phyloP scores from a whole-genome alignment of 768 basidiomycete species.

The Boletus pseudo-olivaceus region DNA sequence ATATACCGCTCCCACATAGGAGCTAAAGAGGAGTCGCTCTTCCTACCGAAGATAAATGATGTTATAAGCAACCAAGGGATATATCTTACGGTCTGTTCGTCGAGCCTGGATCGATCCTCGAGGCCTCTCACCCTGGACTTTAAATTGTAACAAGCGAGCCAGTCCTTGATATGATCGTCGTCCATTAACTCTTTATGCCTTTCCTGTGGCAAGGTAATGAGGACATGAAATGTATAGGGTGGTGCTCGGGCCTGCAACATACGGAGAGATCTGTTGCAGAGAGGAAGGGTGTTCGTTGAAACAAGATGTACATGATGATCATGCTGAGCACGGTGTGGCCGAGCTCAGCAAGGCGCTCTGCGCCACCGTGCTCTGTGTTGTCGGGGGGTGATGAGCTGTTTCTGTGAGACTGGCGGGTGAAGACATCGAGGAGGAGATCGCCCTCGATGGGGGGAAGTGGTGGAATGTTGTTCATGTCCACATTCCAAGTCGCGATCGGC shows the following conservation, averaged over 20 bases:
- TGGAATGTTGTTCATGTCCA: conserved; percentile 35
- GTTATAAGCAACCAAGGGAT: background rate
- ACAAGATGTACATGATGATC: conserved; percentile 49
- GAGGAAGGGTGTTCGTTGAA: conserved; percentile 42
- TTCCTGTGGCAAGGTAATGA: conserved; percentile 15
- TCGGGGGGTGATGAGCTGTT: conserved; percentile 30
- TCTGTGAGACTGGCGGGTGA: conserved; percentile 46
- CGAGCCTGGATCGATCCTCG: conserved; percentile 34
- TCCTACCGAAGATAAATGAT: conserved; percentile 39
- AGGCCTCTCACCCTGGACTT: conserved; percentile 51
- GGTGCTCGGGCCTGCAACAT: conserved; percentile 15
- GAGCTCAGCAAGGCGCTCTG: conserved; percentile 55
- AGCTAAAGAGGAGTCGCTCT: conserved; percentile 51
- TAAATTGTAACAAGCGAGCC: conserved; percentile 52
- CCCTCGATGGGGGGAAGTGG: conserved; percentile 55
- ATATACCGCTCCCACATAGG: conserved; percentile 66
- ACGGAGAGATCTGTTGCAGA: conserved; percentile 43
- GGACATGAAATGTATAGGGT: background rate
- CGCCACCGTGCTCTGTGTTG: conserved; percentile 50
- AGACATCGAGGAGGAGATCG: conserved; percentile 57
- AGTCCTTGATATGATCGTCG: conserved; percentile 40
- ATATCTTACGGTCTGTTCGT: conserved; percentile 33
- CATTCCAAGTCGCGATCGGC: conserved; percentile 5
- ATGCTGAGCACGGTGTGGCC: conserved; percentile 53
- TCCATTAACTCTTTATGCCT: conserved; percentile 32